Evolutionary conservation across 2,329 filamentous ascomycete species (phyloP).

Genomic region (Exophiala sp.): DNA sequence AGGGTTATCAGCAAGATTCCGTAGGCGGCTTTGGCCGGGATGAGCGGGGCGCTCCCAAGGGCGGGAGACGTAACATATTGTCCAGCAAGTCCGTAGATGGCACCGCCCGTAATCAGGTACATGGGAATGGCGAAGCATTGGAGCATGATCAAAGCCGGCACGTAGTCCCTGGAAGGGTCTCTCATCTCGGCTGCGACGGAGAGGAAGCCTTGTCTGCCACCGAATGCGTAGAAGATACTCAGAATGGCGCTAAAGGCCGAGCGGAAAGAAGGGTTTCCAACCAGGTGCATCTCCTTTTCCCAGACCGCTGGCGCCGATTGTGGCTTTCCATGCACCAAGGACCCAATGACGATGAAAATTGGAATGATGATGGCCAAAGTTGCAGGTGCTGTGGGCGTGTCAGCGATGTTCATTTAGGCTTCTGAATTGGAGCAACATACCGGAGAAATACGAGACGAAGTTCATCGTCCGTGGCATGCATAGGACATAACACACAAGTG

Average conservation of each 20-base stretch:
- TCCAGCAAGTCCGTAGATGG: slow-evolving; percentile 36
- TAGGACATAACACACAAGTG: slow-evolving; percentile 50
- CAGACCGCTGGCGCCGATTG: not conserved
- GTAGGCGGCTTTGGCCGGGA: slow-evolving; percentile 33
- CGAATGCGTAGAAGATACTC: slow-evolving; percentile 42
- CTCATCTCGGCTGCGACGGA: slow-evolving; percentile 36
- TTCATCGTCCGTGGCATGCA: slow-evolving; percentile 56
- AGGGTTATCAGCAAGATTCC: slow-evolving; percentile 36
- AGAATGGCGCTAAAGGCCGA: slow-evolving; percentile 35
- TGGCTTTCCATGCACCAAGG: slow-evolving; percentile 52
- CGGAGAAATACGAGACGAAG: slow-evolving; percentile 52
- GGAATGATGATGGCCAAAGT: slow-evolving; percentile 58
- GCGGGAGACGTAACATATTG: slow-evolving; percentile 34
- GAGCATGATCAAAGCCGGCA: slow-evolving; percentile 40
- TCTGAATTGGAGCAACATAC: not conserved
- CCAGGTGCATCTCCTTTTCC: slow-evolving; percentile 3
- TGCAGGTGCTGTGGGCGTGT: slow-evolving; percentile 35
- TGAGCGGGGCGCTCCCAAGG: slow-evolving; percentile 30
- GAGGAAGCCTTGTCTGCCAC: slow-evolving; percentile 42
- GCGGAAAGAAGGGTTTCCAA: slow-evolving; percentile 33
- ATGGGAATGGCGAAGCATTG: slow-evolving; percentile 34
- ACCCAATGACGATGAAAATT: slow-evolving; percentile 52
- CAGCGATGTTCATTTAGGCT: not conserved
- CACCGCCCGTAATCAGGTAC: slow-evolving; percentile 33
- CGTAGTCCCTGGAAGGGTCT: slow-evolving; percentile 33